phyloP scores from a whole-genome alignment of 805 yeast species.

The Candida khao-thaluensis region DNA sequence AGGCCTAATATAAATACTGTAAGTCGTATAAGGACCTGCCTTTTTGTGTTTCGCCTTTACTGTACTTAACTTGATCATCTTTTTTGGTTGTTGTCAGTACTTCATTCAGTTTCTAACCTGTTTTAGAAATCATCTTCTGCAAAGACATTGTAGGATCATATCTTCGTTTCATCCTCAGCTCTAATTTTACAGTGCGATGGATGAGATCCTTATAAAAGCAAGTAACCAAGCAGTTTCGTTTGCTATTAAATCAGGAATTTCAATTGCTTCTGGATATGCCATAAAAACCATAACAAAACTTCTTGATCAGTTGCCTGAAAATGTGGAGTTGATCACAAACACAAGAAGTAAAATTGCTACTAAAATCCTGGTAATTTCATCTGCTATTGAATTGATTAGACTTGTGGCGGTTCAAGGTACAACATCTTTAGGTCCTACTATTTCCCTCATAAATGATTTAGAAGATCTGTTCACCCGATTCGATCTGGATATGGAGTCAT shows the following conservation, averaged over 20 bases:
- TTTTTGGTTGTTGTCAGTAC: too few relatives aligned
- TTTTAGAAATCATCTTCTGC: too few relatives aligned
- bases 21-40: too few relatives aligned
- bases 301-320: constrained; percentile 52
- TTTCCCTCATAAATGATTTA: constrained; percentile 53
- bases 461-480: constrained; percentile 58
- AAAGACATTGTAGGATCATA: too few relatives aligned
- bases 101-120: too few relatives aligned
- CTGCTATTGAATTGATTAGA: constrained; percentile 67
- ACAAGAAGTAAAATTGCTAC: constrained; percentile 49
- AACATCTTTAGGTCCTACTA: constrained; percentile 53
- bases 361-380: constrained; percentile 59
- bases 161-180: too few relatives aligned
- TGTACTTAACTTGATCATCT: too few relatives aligned
- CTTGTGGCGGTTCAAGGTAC: constrained; percentile 62
- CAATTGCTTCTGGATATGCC: constrained; percentile 73
- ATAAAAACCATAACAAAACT: constrained; percentile 59
- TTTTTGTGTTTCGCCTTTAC: too few relatives aligned
- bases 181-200: constrained; percentile 37
- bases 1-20: too few relatives aligned
- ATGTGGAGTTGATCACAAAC: constrained; percentile 45
- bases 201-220: constrained; percentile 50
- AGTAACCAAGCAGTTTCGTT: constrained; percentile 78
- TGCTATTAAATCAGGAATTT: constrained; percentile 74
- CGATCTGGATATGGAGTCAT: constrained; percentile 45